Conservation (phyloP, 2,329 filamentous ascomycete species). For the Aspergillus texensis region DNA sequence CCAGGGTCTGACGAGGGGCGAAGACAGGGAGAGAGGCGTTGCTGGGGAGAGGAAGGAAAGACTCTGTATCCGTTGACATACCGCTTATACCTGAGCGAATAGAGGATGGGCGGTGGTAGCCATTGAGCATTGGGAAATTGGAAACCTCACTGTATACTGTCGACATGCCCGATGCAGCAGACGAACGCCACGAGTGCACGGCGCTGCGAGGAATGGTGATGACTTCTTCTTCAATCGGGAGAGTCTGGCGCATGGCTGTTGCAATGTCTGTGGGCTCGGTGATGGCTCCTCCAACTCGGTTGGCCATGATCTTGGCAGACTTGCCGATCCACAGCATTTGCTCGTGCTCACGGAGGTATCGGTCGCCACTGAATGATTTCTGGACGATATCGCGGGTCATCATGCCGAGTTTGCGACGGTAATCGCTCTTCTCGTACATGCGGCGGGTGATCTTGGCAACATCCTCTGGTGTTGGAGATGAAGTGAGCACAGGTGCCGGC, state of each 20-base stretch:
- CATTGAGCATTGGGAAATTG: conserved; percentile 22
- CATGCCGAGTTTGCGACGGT: conserved; percentile 61
- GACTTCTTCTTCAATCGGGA: conserved; percentile 38
- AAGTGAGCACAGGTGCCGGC: conserved; percentile 47
- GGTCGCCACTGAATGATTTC: conserved; percentile 61
- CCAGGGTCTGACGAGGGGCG: conserved; percentile 30
- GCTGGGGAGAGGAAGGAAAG: conserved; percentile 30
- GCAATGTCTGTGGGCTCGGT: conserved; percentile 30
- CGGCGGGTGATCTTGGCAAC: conserved; percentile 57
- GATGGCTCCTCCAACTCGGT: conserved; percentile 24
- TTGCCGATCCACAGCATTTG: conserved; percentile 60
- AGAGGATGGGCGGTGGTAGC: conserved; percentile 25
- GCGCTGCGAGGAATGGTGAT: conserved; percentile 38
- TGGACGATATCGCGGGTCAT: conserved; percentile 61
- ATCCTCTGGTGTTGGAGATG: conserved; percentile 53
- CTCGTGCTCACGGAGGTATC: conserved; percentile 64
- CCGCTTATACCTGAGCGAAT: conserved; percentile 33
- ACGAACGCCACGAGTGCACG: conserved; percentile 41
- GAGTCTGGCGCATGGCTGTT: conserved; percentile 27
- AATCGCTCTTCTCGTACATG: conserved; percentile 63
- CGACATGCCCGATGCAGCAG: conserved; percentile 35
- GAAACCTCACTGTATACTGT: conserved; percentile 30
- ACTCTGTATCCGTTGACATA: conserved; percentile 33
- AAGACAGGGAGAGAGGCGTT: conserved; percentile 34
- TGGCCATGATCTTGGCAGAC: conserved; percentile 37